Evolutionary conservation across 805 yeast genomes (phyloP).

Genomic region (Myxozyma neglecta): DNA sequence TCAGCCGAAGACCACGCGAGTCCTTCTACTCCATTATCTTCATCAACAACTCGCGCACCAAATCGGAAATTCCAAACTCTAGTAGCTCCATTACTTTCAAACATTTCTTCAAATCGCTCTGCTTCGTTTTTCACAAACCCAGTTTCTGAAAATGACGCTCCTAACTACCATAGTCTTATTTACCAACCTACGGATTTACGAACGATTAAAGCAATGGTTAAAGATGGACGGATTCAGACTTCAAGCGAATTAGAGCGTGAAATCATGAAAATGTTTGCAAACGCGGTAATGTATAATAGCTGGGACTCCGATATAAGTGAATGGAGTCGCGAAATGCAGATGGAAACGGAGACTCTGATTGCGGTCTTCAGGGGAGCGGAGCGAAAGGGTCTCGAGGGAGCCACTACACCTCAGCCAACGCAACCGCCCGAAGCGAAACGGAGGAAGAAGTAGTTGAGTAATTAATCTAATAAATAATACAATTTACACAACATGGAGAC

Average conservation of each 20-base stretch:
- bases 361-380: constrained; percentile 57
- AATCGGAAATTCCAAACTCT: constrained; percentile 59
- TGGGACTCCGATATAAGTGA: constrained; percentile 59
- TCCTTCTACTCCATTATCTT: constrained; percentile 4
- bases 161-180: constrained; percentile 62
- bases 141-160: constrained; percentile 66
- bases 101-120: constrained; percentile 66
- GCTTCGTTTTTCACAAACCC: constrained; percentile 75
- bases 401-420: not conserved
- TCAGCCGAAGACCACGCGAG: constrained; percentile 3
- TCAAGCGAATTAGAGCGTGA: constrained; percentile 62
- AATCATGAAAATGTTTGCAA: constrained; percentile 74
- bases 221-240: constrained; percentile 55
- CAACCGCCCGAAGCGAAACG: constrained; percentile 18
- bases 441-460: constrained; percentile 14
- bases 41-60: constrained; percentile 35
- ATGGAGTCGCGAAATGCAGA: constrained; percentile 69
- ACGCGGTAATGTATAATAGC: constrained; percentile 79
- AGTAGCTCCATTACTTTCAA: constrained; percentile 60
- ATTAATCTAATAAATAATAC: not conserved
- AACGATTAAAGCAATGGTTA: constrained; percentile 57
- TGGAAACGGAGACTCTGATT: constrained; percentile 56
- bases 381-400: constrained; percentile 19
- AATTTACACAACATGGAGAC: not conserved
- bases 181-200: constrained; percentile 68